A percentile compares a stretch with the other conserved stretches of the same genome.
Conservation (phyloP, 129 eudicot genomes). For the Helianthus tuberosus region DNA sequence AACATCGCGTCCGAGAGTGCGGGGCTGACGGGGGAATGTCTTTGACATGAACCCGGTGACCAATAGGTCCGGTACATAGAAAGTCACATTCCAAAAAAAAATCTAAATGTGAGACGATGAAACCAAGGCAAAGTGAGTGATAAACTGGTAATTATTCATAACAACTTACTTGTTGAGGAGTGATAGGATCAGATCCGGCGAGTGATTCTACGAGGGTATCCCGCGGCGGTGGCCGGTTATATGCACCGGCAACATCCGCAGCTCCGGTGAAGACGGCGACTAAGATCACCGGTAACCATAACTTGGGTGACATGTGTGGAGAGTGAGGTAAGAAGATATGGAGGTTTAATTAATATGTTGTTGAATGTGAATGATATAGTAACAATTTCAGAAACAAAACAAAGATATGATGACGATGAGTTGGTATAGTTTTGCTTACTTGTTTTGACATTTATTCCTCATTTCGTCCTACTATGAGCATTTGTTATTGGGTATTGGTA, state of each 20-base stretch:
- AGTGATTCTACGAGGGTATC: conserved; percentile 27
- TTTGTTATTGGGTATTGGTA: no score
- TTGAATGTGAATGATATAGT: neutral
- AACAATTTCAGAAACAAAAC: neutral
- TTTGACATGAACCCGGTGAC: no score
- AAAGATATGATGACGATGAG: neutral
- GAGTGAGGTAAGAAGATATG: neutral
- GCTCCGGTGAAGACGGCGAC: conserved; percentile 24
- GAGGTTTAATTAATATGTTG: neutral
- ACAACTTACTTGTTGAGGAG: conserved; percentile 52
- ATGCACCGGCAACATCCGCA: conserved; percentile 14
- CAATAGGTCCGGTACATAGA: no score
- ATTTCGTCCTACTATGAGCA: no score
- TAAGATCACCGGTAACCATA: conserved; percentile 15
- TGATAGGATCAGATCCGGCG: conserved; percentile 19
- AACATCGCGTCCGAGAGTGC: no score
- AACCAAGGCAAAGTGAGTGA: neutral
- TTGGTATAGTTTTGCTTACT: neutral
- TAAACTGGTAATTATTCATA: neutral
- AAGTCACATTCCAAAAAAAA: no score
- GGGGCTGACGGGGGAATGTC: no score
- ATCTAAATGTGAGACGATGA: neutral
- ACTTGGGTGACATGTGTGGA: neutral
- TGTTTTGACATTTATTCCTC: neutral
- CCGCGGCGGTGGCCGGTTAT: conserved; percentile 46